Evolutionary conservation across 2,329 filamentous ascomycete genomes (phyloP), one percentile per base, ranked within the genome.

Genomic region (Pseudocercospora eumusae): DNA sequence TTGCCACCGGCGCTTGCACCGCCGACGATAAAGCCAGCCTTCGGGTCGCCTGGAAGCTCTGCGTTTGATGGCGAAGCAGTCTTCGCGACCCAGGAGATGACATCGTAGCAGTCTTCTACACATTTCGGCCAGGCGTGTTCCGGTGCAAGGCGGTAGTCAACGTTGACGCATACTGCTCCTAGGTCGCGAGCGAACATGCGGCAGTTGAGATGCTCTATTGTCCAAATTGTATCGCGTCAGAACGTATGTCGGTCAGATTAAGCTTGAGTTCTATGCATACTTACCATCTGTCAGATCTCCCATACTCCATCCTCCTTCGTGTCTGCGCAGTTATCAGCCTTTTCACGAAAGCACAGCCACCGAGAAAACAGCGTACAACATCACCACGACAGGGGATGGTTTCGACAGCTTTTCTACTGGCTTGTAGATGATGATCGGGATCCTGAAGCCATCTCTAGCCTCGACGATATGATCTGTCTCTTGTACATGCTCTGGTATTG

Each of bases 1-100:
- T 79, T 79, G 10, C 73, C 78, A 13, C 79, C 79, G 3, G 81
- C 80, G 3, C 77, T 81, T 1, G 75, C 75, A 0, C 81, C 81
- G n/a, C 80, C 80, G 7, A 82, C 61, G 8, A 83, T 64, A 63
- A 83, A 83, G 0, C 80, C 81, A 5, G 72, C 71, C 10, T 72
- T 68, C 75, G 76, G 62, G 79, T 78, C 20, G 68, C 61, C 11
- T 75, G 75, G 59, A 1, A 68, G 52, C 2, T 36, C 20, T 2
- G 42, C 20, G 1, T 18, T 10, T 13, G 56, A n/a, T 8, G 60
- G 58, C 7, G 52, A 78, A 70, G 78, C 79, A 79, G 54, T 66
- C 57, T 60, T 49, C 9, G 64, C 60, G 11, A 45, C 31, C 56
- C 60, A 66, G 70, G 77, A 69, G 27, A 83, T 64, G 2, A 75